phyloP scores from a whole-genome alignment of 352 stramenopile species.

The Pythium insidiosum region DNA sequence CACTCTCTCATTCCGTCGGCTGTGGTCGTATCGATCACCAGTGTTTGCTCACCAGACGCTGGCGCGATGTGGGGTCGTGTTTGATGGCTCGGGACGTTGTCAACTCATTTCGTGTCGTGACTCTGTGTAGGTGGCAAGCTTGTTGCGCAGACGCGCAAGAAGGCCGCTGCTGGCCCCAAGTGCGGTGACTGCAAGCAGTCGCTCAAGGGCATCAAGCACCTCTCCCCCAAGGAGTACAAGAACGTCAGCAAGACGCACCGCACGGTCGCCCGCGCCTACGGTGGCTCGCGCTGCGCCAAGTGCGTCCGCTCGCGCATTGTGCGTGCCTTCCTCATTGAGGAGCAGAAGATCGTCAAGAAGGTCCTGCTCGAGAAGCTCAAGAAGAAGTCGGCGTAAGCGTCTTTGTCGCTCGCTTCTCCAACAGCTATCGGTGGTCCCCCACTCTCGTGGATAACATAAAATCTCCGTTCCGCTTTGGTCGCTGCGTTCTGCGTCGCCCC shows the following conservation, averaged over 20 bases:
- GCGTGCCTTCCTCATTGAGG: conserved; percentile 98
- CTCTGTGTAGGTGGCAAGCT: conserved; percentile 91
- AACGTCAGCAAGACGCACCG: conserved; percentile 85
- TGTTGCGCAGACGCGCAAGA: conserved; percentile 93
- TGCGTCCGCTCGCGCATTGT: conserved; percentile 96
- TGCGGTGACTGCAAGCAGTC: conserved; percentile 95
- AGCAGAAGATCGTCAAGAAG: conserved; percentile 99
- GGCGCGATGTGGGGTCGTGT: too few relatives aligned
- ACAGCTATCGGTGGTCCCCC: too few relatives aligned
- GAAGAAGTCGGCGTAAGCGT: conserved; percentile 73
- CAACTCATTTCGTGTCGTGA: too few relatives aligned
- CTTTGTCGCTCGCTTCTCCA: too few relatives aligned
- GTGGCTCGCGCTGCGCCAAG: conserved; percentile 88
- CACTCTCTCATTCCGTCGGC: too few relatives aligned
- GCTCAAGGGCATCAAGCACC: conserved; percentile 88
- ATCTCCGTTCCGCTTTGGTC: too few relatives aligned
- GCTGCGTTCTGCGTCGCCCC: too few relatives aligned
- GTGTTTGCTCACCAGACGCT: too few relatives aligned
- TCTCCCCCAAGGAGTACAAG: conserved; percentile 68
- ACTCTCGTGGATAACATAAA: too few relatives aligned
- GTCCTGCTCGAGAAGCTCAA: conserved; percentile 94
- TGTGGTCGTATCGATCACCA: too few relatives aligned
- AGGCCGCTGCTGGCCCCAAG: conserved; percentile 90
- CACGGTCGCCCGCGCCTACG: conserved; percentile 96
- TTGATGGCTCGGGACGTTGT: too few relatives aligned